Evolutionary conservation across 2,329 filamentous ascomycete genomes (phyloP).

Genomic region (Fusarium sp.): DNA sequence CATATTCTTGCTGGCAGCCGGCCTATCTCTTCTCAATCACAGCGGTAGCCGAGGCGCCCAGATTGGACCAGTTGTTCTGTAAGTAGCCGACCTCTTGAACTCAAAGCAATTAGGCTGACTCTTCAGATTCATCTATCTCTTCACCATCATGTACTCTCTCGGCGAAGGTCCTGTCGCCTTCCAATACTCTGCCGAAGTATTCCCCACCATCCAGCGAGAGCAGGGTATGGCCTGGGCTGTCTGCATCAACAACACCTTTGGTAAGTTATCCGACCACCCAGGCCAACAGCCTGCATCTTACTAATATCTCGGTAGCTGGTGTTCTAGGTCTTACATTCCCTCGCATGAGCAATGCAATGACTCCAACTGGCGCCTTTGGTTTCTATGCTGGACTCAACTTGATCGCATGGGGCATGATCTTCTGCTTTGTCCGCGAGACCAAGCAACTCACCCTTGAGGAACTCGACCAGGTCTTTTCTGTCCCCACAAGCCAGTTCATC

Average conservation of each 20-base stretch:
- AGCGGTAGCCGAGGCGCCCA: conserved; percentile 33
- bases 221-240: conserved; percentile 57
- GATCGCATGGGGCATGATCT: conserved; percentile 61
- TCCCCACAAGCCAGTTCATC: conserved; percentile 51
- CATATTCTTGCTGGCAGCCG: conserved; percentile 51
- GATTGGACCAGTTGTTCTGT: conserved; percentile 51
- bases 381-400: conserved; percentile 64
- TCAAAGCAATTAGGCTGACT: neutral
- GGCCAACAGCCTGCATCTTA: neutral
- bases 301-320: conserved; percentile 41
- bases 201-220: conserved; percentile 56
- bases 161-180: conserved; percentile 56
- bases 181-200: conserved; percentile 57
- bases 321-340: conserved; percentile 52
- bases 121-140: conserved; percentile 53
- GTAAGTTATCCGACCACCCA: neutral
- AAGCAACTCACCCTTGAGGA: conserved; percentile 66
- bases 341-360: conserved; percentile 52
- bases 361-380: conserved; percentile 52
- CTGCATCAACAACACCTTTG: conserved; percentile 53
- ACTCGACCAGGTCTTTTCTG: conserved; percentile 57
- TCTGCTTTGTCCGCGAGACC: conserved; percentile 64
- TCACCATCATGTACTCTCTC: conserved; percentile 54
- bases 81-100: neutral
- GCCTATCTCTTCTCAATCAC: conserved; percentile 51